Evolutionary conservation across 2,329 filamentous ascomycete species (phyloP), one percentile per base, ranked within the genome.

Genomic region (Eurotiales sp.): DNA sequence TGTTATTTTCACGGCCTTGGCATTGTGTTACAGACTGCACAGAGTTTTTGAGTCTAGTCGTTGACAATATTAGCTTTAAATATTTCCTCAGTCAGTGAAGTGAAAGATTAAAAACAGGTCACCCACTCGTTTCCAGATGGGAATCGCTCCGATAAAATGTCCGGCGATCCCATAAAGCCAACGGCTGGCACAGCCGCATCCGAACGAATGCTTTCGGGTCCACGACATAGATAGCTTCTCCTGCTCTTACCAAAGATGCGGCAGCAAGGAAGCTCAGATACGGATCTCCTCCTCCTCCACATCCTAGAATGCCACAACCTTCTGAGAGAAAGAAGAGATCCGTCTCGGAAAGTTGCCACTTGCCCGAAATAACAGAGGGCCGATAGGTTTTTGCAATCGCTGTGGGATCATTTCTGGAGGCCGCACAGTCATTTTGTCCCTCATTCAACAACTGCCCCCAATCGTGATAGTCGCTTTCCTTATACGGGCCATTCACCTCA

Each of bases 291-390:
- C 75, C 75, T 8, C 75, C 75, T 10, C 71, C 75, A 17, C 72
- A 76, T 15, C 75, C 75, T 3, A 78, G 64, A 10, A 78, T 71
- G 51, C 77, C 76, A 55, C 73, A 76, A 3, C 75, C 75, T 22
- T 70, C 69, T 2, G 72, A 67, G 11, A 78, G 68, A 69, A 70
- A 77, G 4, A 66, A 62, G 2, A 77, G 59, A 55, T 78, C 75
- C 1, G 63, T 70, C 55, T 74, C 70, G 1, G 72, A 74, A 17
- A 78, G 61, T 51, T 67, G 64, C 75, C 75, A 78, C 19, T 12
- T 44, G 5, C 27, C 42, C 4, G 27, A 30, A 21, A 8, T 12
- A 12, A 44, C 27, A 2, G 42, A 30, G 6, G 32, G 32, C 8
- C 32, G 32, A 8, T 36, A 36, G 4, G 32, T 10, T 10, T 15